phyloP scores from a whole-genome alignment of 768 basidiomycete species.

The Mycena indigotica region DNA sequence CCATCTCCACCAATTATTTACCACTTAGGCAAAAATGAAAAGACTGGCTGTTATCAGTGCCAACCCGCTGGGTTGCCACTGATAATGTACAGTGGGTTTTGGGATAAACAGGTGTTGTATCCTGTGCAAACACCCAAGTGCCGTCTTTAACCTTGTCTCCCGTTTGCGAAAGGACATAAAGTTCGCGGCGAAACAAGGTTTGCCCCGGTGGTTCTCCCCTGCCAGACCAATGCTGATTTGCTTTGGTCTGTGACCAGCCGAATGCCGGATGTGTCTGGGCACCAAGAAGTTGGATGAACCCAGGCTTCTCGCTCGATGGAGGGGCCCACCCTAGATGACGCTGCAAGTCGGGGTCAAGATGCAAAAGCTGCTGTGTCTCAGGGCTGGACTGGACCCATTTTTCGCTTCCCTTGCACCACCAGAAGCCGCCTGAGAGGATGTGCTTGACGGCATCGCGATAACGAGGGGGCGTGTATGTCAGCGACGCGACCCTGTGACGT shows the following conservation, averaged over 20 bases:
- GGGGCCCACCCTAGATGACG: constrained; percentile 23
- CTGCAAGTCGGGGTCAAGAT: constrained; percentile 18
- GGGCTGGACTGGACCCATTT: constrained; percentile 23
- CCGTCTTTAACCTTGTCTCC: neutral
- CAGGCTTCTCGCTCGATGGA: neutral
- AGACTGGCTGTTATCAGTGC: too few species aligned
- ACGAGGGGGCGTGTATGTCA: constrained; percentile 5
- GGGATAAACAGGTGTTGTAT: too few species aligned
- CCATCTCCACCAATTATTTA: too few species aligned
- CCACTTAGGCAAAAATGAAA: too few species aligned
- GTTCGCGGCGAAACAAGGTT: neutral
- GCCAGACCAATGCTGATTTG: neutral
- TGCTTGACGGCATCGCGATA: constrained; percentile 35
- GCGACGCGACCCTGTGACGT: constrained; percentile 15
- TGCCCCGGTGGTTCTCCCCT: neutral
- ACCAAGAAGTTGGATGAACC: neutral
- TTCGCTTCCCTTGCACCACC: constrained; percentile 4
- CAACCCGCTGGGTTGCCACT: too few species aligned
- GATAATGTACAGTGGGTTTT: too few species aligned
- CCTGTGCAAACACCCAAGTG: neutral
- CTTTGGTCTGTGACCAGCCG: neutral
- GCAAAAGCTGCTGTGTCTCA: constrained; percentile 18
- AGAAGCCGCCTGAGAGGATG: constrained; percentile 35
- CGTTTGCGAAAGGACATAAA: neutral
- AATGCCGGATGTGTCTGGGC: neutral